These are phyloP conservation scores for Rhizomucor pusillus DNA, from an alignment of 371 early-diverging fungal genomes.

Conservation along the genomic window DNA sequence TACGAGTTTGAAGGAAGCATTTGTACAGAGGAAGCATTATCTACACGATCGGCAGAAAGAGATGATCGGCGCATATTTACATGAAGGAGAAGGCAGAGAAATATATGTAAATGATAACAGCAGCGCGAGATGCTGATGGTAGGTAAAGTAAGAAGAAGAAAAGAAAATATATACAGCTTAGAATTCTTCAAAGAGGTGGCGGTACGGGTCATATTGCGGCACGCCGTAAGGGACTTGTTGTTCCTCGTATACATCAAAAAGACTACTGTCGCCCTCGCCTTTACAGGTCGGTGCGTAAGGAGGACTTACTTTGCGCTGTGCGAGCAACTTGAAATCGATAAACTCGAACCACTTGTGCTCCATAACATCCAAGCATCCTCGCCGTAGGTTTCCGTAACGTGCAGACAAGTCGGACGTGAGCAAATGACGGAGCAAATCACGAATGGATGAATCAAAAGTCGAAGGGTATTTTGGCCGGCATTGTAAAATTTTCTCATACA, in stretches of 20 bases:
- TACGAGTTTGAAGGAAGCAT: too few species aligned
- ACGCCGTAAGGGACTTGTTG: background rate
- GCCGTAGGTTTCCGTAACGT: slow-evolving; percentile 86
- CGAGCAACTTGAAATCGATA: slow-evolving; percentile 87
- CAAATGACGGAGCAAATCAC: slow-evolving; percentile 85
- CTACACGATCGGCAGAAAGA: too few species aligned
- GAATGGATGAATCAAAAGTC: slow-evolving; percentile 78
- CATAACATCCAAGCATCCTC: slow-evolving; percentile 85
- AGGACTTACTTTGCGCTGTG: slow-evolving; percentile 68
- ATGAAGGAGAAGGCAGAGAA: too few species aligned
- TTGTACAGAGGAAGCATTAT: too few species aligned
- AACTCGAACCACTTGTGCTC: slow-evolving; percentile 91
- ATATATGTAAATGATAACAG: too few species aligned
- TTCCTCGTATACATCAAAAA: slow-evolving; percentile 91
- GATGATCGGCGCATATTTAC: too few species aligned
- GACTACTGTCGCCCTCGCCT: slow-evolving; percentile 84
- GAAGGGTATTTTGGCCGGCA: slow-evolving; percentile 58
- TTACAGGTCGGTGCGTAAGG: slow-evolving; percentile 84
- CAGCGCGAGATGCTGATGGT: slow-evolving; percentile 1
- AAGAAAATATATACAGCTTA: background rate
- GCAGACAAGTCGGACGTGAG: slow-evolving; percentile 83
- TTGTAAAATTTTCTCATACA: slow-evolving; percentile 87
- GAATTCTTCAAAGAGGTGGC: too few species aligned
- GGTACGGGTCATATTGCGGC: too few species aligned
- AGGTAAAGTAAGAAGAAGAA: slow-evolving; percentile 1